phyloP scores from a whole-genome alignment of 768 basidiomycete genomes.

The Boletus pseudo-olivaceus region DNA sequence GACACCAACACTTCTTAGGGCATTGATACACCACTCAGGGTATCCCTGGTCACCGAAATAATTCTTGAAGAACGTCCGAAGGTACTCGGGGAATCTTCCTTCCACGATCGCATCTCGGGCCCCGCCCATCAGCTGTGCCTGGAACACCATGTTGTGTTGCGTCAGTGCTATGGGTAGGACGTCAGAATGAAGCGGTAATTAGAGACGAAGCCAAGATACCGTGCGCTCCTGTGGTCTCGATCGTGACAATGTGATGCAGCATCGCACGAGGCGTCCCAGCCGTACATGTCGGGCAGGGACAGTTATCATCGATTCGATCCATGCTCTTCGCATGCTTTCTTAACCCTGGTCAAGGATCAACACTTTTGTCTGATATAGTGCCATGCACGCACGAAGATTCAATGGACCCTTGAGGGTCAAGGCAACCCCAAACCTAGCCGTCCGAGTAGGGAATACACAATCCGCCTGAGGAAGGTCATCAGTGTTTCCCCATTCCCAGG shows the following conservation, averaged over 20 bases:
- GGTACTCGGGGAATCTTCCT: slow-evolving; percentile 75
- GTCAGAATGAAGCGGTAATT: slow-evolving; percentile 19
- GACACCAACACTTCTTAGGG: slow-evolving; percentile 76
- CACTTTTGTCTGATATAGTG: not conserved
- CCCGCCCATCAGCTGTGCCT: slow-evolving; percentile 84
- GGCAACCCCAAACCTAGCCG: slow-evolving; percentile 88
- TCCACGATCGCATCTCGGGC: slow-evolving; percentile 78
- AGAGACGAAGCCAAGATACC: slow-evolving; percentile 41
- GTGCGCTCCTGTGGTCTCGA: slow-evolving; percentile 85
- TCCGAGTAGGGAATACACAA: slow-evolving; percentile 91
- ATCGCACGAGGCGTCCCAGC: slow-evolving; percentile 66
- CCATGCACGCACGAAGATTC: slow-evolving; percentile 58
- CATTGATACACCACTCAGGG: slow-evolving; percentile 87
- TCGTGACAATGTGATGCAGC: slow-evolving; percentile 70
- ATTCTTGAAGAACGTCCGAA: slow-evolving; percentile 67
- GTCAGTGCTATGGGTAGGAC: slow-evolving; percentile 56
- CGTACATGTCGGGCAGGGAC: slow-evolving; percentile 84
- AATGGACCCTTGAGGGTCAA: slow-evolving; percentile 78
- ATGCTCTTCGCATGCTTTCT: slow-evolving; percentile 70
- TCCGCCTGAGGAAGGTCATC: slow-evolving; percentile 57
- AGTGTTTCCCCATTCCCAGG: not conserved
- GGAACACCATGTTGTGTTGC: slow-evolving; percentile 80
- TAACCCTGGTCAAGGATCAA: slow-evolving; percentile 35
- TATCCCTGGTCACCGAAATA: slow-evolving; percentile 80
- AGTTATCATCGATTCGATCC: slow-evolving; percentile 65